phyloP scores from a whole-genome alignment of 306 rosid species.

The Datisca glomerata region DNA sequence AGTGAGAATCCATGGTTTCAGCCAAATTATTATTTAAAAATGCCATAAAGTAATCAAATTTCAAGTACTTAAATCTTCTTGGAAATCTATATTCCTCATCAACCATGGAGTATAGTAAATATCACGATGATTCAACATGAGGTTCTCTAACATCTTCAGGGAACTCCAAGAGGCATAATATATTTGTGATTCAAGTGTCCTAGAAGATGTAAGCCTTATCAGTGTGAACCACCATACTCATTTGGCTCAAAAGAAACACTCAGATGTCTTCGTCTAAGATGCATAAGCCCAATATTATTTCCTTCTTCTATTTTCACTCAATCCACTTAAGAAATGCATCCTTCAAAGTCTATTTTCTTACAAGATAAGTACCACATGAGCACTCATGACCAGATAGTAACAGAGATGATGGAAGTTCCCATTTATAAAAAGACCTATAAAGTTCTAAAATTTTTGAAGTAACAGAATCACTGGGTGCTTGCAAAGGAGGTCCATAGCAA shows the following conservation, averaged over 20 bases:
- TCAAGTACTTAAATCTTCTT: slow-evolving; percentile 24
- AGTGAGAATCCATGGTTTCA: slow-evolving; percentile 17
- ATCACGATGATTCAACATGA: slow-evolving; percentile 16
- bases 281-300: slow-evolving; percentile 53
- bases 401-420: slow-evolving; percentile 52
- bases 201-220: slow-evolving; percentile 50
- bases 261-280: slow-evolving; percentile 33
- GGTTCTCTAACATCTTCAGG: slow-evolving; percentile 15
- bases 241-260: slow-evolving; percentile 29
- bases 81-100: slow-evolving; percentile 37
- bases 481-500: slow-evolving; percentile 44
- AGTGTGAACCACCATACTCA: slow-evolving; percentile 53
- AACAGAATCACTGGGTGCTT: slow-evolving; percentile 20
- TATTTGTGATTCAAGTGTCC: slow-evolving; percentile 57
- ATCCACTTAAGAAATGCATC: slow-evolving; percentile 59
- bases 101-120: slow-evolving; percentile 18
- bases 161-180: slow-evolving; percentile 37
- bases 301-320: slow-evolving; percentile 64
- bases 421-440: slow-evolving; percentile 28
- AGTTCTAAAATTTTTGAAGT: slow-evolving; percentile 23
- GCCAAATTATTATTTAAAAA: slow-evolving; percentile 36
- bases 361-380: slow-evolving; percentile 44
- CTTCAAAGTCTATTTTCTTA: slow-evolving; percentile 41
- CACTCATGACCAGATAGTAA: slow-evolving; percentile 30
- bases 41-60: slow-evolving; percentile 32